These are phyloP conservation scores for Candida sonorensis DNA, from an alignment of 805 yeast genomes.

Conservation along the genomic window DNA sequence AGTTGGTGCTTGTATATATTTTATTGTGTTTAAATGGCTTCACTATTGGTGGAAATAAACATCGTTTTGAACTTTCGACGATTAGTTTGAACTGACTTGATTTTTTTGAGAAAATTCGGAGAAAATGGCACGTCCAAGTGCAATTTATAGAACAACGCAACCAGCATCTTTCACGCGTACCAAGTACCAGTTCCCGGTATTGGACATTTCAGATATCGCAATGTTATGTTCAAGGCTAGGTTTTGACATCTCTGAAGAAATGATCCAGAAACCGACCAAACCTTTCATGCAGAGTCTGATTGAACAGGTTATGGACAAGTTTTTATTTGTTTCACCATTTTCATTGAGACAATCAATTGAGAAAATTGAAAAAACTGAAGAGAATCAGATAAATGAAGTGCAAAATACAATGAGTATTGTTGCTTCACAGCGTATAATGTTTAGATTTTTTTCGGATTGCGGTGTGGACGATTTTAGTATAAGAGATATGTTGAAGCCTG, in stretches of 20 bases:
- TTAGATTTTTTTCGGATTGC: slow-evolving; percentile 58
- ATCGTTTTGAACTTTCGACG: too few species aligned
- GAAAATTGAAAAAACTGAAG: slow-evolving; percentile 15
- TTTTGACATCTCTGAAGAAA: slow-evolving; percentile 24
- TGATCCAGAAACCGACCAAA: slow-evolving; percentile 24
- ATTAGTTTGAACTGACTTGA: too few species aligned
- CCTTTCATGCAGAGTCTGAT: slow-evolving; percentile 26
- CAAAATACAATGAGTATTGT: slow-evolving; percentile 41
- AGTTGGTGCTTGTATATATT: too few species aligned
- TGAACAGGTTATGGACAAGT: slow-evolving; percentile 29
- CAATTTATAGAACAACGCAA: slow-evolving; percentile 25
- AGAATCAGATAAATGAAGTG: slow-evolving; percentile 13
- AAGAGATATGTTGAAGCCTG: slow-evolving; percentile 73
- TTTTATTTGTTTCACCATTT: slow-evolving; percentile 26
- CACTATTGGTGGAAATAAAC: too few species aligned
- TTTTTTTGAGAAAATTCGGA: too few species aligned
- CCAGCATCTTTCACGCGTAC: slow-evolving; percentile 17
- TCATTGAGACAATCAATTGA: slow-evolving; percentile 21
- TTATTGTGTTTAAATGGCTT: too few species aligned
- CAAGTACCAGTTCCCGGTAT: slow-evolving; percentile 28
- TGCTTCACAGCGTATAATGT: slow-evolving; percentile 52
- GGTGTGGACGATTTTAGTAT: slow-evolving; percentile 75
- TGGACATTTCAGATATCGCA: slow-evolving; percentile 24
- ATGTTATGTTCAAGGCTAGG: slow-evolving; percentile 20
- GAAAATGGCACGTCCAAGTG: slow-evolving; percentile 33